A percentile compares a stretch with the other conserved stretches of the same genome.
phyloP scores from a whole-genome alignment of 2,329 filamentous ascomycete genomes.

The Talaromyces sp. region DNA sequence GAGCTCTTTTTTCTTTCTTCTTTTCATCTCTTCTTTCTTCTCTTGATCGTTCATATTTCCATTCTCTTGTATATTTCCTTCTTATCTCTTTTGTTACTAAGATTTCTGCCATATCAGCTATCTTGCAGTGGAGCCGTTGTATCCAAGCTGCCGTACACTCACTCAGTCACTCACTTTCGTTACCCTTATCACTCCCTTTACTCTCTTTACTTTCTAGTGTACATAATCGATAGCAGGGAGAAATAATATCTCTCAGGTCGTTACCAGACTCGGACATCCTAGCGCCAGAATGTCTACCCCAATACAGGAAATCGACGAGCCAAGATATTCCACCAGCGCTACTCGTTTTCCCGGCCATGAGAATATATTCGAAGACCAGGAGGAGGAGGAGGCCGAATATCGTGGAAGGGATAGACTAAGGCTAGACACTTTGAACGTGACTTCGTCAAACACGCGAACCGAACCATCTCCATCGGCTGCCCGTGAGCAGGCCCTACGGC shows the following conservation, averaged over 20 bases:
- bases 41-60: not conserved
- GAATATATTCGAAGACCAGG: not conserved
- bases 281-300: conserved; percentile 10
- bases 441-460: not conserved
- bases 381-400: not conserved
- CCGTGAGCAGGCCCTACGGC: conserved; percentile 55
- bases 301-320: conserved; percentile 11
- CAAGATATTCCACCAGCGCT: not conserved
- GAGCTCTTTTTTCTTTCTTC: not conserved
- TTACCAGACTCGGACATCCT: not conserved
- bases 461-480: conserved; percentile 50
- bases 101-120: not conserved
- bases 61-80: too few species aligned
- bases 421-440: not conserved
- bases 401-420: conserved; percentile 2
- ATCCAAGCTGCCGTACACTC: not conserved
- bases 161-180: not conserved
- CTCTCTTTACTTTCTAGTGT: not conserved
- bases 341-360: not conserved
- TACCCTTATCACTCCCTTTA: not conserved
- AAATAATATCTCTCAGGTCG: not conserved
- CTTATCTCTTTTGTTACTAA: not conserved
- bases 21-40: not conserved
- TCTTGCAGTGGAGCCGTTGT: not conserved
- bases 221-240: not conserved